A percentile compares a stretch with the other conserved stretches of the same genome.
These are phyloP conservation scores for Chaetoscypha palmicola DNA, from an alignment of 2,329 filamentous ascomycete genomes.

Conservation along the genomic window DNA sequence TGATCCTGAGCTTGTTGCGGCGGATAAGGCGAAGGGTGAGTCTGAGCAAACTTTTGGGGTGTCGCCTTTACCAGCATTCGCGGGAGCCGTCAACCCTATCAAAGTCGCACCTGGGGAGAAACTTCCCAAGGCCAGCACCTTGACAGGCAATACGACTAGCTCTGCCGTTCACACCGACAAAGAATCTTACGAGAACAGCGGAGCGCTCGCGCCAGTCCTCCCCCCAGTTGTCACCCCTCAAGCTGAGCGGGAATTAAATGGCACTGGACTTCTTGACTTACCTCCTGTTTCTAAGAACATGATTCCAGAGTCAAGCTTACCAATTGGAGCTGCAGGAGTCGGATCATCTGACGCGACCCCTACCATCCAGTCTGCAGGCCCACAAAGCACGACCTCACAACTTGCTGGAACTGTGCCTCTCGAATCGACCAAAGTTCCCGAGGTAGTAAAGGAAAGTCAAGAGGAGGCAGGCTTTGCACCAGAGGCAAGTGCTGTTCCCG, in stretches of 20 bases:
- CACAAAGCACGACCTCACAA: conserved; percentile 37
- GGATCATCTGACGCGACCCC: conserved; percentile 46
- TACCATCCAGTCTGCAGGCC: conserved; percentile 44
- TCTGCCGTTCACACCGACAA: conserved; percentile 70
- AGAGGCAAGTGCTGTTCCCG: conserved; percentile 60
- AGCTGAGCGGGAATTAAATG: conserved; percentile 28
- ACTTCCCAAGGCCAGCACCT: conserved; percentile 58
- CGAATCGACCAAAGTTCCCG: conserved; percentile 43
- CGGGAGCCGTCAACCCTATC: conserved; percentile 70
- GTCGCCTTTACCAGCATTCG: conserved; percentile 55
- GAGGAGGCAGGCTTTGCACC: conserved; percentile 54
- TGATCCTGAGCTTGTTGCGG: conserved; percentile 72
- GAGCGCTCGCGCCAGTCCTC: conserved; percentile 38
- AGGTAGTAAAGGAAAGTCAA: conserved; percentile 66
- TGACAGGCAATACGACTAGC: conserved; percentile 63
- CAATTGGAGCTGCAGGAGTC: conserved; percentile 44
- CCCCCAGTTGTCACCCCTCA: conserved; percentile 37
- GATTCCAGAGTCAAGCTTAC: conserved; percentile 78
- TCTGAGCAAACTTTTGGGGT: conserved; percentile 45
- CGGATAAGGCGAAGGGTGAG: conserved; percentile 28
- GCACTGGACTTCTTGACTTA: conserved; percentile 39
- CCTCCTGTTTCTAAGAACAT: conserved; percentile 54
- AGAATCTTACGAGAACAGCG: conserved; percentile 78
- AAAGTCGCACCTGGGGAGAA: conserved; percentile 72
- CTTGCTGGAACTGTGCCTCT: conserved; percentile 39